A percentile compares a stretch with the other conserved stretches of the same genome.
Evolutionary conservation across 176 grass and related monocot genomes (phyloP).

Genomic region (Tuctoria greenei): DNA sequence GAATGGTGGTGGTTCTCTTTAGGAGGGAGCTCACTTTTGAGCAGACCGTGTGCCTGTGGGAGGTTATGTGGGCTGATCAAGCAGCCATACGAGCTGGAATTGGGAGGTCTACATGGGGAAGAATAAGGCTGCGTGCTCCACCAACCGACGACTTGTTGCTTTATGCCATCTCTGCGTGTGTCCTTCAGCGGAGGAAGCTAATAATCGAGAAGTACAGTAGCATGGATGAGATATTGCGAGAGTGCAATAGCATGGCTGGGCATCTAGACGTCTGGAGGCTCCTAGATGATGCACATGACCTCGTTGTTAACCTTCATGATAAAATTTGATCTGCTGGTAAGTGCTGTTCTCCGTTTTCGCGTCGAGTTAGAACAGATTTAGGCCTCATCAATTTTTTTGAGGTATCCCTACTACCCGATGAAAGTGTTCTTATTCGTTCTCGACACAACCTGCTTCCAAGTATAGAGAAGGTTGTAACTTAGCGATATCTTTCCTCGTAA

Average conservation of each 20-base stretch:
- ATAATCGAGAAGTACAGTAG: slow-evolving; percentile 96
- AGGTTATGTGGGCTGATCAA: slow-evolving; percentile 98
- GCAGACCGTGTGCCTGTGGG: slow-evolving; percentile 90
- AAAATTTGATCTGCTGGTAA: slow-evolving; percentile 65
- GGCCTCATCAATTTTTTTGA: neutral
- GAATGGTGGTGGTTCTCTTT: slow-evolving; percentile 97
- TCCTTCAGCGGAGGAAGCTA: slow-evolving; percentile 86
- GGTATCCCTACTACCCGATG: slow-evolving; percentile 11
- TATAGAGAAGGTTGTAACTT: slow-evolving; percentile 52
- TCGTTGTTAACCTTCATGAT: slow-evolving; percentile 87
- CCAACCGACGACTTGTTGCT: slow-evolving; percentile 86
- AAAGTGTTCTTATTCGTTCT: slow-evolving; percentile 1
- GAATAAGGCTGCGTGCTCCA: slow-evolving; percentile 73
- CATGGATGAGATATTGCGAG: slow-evolving; percentile 92
- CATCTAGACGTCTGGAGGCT: slow-evolving; percentile 95
- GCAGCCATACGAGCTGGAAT: slow-evolving; percentile 76
- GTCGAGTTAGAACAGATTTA: neutral
- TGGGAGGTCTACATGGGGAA: slow-evolving; percentile 76
- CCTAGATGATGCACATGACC: slow-evolving; percentile 84
- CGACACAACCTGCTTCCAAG: slow-evolving; percentile 29
- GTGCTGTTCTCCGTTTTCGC: slow-evolving; percentile 6
- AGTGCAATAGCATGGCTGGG: slow-evolving; percentile 91
- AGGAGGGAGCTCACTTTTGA: slow-evolving; percentile 90
- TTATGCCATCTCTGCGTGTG: slow-evolving; percentile 88
- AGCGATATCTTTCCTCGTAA: slow-evolving; percentile 24